phyloP scores from a whole-genome alignment of 2,329 filamentous ascomycete species.

The Rachicladosporium sp. region DNA sequence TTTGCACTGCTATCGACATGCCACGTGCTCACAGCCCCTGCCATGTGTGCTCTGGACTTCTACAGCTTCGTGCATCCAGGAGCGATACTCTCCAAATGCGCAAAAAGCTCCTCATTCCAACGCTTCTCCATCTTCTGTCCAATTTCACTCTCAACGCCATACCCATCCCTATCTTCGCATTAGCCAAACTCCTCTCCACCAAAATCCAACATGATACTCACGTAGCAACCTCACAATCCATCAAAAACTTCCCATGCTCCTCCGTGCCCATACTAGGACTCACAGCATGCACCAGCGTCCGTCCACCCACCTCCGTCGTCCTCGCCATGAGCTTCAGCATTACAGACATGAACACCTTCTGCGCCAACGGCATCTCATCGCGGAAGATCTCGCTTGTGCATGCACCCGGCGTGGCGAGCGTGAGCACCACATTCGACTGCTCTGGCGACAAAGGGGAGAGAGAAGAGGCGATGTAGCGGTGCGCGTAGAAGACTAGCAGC shows the following conservation, averaged over 20 bases:
- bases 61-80: neutral
- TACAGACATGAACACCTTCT: conserved; percentile 1
- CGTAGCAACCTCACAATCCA: conserved; percentile 18
- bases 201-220: conserved; percentile 9
- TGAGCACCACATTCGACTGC: conserved; percentile 21
- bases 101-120: conserved; percentile 24
- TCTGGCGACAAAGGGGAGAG: conserved; percentile 7
- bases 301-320: conserved; percentile 22
- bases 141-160: conserved; percentile 1
- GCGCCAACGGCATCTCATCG: conserved; percentile 7
- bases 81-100: conserved; percentile 18
- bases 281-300: conserved; percentile 25
- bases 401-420: conserved; percentile 23
- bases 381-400: conserved; percentile 20
- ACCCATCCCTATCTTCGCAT: conserved; percentile 2
- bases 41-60: neutral
- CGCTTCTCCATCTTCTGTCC: conserved; percentile 15
- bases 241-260: conserved; percentile 27
- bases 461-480: conserved; percentile 6
- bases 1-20: too few species aligned
- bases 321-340: conserved; percentile 11
- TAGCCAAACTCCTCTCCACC: neutral
- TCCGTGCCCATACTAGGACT: conserved; percentile 15
- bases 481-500: conserved; percentile 21
- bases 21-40: too few species aligned